These are phyloP conservation scores for Hawksworthiomyces lignivorus DNA, from an alignment of 2,329 filamentous ascomycete genomes.

Conservation along the genomic window DNA sequence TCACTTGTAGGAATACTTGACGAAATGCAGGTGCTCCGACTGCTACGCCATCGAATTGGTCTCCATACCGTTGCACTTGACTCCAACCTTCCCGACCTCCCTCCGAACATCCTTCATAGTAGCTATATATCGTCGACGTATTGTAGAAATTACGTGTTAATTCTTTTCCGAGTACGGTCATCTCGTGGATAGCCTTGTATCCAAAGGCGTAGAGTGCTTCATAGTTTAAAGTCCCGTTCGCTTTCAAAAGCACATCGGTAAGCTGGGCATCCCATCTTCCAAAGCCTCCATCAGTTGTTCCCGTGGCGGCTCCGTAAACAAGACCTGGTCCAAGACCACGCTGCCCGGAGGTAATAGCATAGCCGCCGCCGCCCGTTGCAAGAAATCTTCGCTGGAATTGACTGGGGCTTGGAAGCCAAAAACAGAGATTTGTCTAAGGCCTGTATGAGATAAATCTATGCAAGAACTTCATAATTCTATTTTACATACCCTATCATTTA, in stretches of 20 bases:
- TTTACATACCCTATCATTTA: neutral
- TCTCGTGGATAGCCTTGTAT: slow-evolving; percentile 44
- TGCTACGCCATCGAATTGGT: too few species aligned
- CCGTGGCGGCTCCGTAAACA: neutral
- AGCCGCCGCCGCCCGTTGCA: slow-evolving; percentile 7
- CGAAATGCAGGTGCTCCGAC: slow-evolving; percentile 40
- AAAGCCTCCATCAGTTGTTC: neutral
- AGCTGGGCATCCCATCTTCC: neutral
- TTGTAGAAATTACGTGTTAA: slow-evolving; percentile 34
- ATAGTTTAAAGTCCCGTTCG: slow-evolving; percentile 45
- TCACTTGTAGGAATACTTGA: slow-evolving; percentile 37
- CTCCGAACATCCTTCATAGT: too few species aligned
- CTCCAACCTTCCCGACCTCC: too few species aligned
- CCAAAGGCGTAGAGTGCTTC: slow-evolving; percentile 41
- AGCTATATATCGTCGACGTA: too few species aligned
- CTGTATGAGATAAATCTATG: too few species aligned
- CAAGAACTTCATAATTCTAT: too few species aligned
- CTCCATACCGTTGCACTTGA: too few species aligned
- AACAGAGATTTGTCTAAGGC: slow-evolving; percentile 1
- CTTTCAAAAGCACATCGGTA: slow-evolving; percentile 29
- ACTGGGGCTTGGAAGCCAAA: slow-evolving; percentile 2
- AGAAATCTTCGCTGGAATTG: slow-evolving; percentile 1
- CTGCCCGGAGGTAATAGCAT: slow-evolving; percentile 1
- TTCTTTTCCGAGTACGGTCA: slow-evolving; percentile 39
- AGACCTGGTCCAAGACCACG: neutral